Conservation (phyloP, 2,329 filamentous ascomycete species). For the Falciphora oryzae region DNA sequence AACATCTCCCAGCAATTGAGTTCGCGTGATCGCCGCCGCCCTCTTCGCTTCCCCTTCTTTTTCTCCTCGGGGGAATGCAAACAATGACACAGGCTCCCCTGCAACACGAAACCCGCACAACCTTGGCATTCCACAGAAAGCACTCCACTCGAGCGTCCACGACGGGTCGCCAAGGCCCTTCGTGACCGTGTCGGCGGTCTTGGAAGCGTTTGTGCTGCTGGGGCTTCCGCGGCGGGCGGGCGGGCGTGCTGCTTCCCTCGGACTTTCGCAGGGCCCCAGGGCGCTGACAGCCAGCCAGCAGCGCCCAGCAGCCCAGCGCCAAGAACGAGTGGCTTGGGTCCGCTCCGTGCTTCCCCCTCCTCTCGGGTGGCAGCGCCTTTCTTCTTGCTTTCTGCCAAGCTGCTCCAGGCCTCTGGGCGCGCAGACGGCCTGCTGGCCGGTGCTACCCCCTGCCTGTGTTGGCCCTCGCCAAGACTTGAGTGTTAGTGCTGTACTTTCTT, state of each 20-base stretch:
- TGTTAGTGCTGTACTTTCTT: background rate
- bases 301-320: too few relatives aligned
- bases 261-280: too few relatives aligned
- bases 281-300: too few relatives aligned
- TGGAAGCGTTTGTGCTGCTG: background rate
- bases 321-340: too few relatives aligned
- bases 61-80: background rate
- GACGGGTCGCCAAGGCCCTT: too few relatives aligned
- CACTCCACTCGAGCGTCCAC: background rate
- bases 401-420: background rate
- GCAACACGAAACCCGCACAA: background rate
- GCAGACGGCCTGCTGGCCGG: too few relatives aligned
- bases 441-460: background rate
- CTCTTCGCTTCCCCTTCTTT: background rate
- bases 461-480: background rate
- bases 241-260: too few relatives aligned
- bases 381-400: background rate
- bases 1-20: background rate
- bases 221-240: too few relatives aligned
- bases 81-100: background rate
- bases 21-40: background rate
- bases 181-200: background rate
- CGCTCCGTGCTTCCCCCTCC: too few relatives aligned
- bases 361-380: too few relatives aligned
- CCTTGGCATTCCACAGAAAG: background rate